Evolutionary conservation across 768 basidiomycete species (phyloP).

Genomic region (Coprinellus micaceus): DNA sequence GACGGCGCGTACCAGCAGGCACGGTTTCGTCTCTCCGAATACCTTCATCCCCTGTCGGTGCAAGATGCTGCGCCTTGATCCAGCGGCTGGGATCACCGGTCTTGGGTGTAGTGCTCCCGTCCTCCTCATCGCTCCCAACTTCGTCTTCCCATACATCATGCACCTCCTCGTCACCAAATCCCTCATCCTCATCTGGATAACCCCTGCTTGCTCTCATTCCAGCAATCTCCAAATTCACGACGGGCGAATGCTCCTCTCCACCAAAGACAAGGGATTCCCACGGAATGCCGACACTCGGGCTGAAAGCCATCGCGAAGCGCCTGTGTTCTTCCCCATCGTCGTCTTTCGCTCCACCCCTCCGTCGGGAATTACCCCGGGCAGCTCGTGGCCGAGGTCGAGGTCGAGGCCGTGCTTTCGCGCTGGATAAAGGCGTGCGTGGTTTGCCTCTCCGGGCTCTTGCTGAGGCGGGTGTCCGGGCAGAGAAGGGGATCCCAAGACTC

Average conservation of each 20-base stretch:
- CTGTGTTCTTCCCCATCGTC: not conserved
- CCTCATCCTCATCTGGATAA: not conserved
- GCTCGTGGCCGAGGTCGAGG: not conserved
- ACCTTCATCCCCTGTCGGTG: not conserved
- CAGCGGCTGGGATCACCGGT: not conserved
- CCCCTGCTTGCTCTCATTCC: not conserved
- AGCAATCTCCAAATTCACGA: not conserved
- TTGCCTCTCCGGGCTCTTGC: too few relatives aligned
- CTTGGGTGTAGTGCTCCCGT: not conserved
- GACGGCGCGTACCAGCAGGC: too few relatives aligned
- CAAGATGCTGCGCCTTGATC: not conserved
- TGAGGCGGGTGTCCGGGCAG: too few relatives aligned
- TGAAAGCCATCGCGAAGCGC: conserved; percentile 2
- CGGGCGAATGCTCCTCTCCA: not conserved
- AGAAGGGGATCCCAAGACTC: not conserved
- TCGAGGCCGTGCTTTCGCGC: not conserved
- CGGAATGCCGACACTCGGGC: conserved; percentile 5
- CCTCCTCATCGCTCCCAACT: not conserved
- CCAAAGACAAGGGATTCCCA: not conserved
- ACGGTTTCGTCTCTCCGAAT: too few relatives aligned
- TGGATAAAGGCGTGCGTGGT: too few relatives aligned
- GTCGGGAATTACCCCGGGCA: not conserved
- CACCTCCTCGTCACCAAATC: not conserved
- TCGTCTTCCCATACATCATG: not conserved
- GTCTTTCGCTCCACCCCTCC: not conserved